A percentile compares a stretch with the other conserved stretches of the same genome.
These are phyloP conservation scores for Symbiodinium pilosum DNA, from an alignment of 73 alveolate species.

Conservation along the genomic window DNA sequence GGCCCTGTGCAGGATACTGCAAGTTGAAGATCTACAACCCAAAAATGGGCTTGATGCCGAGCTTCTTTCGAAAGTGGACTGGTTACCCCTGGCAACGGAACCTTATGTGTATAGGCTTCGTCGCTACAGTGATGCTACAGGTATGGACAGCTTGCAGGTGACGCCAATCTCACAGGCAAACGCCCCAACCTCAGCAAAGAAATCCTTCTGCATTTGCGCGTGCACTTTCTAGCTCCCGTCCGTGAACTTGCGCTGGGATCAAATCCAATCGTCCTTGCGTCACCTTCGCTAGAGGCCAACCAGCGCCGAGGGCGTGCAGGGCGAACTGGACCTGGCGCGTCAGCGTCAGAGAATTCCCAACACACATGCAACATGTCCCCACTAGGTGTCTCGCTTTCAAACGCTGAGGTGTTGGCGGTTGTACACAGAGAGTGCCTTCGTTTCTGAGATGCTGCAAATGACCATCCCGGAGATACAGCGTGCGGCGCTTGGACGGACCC, in stretches of 20 bases:
- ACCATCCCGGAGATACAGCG: slow-evolving; percentile 99
- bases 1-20: slow-evolving; percentile 97
- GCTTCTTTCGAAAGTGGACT: not conserved
- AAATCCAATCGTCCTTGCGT: no score
- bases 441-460: slow-evolving; percentile 99
- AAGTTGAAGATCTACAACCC: slow-evolving; percentile 99
- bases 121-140: slow-evolving; percentile 94
- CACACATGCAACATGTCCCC: no score
- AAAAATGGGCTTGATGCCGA: slow-evolving; percentile 95
- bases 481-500: not conserved
- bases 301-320: slow-evolving; percentile 99
- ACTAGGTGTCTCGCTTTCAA: no score
- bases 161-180: slow-evolving; percentile 99
- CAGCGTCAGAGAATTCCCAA: not conserved
- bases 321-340: slow-evolving; percentile 99
- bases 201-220: no score
- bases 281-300: slow-evolving; percentile 81
- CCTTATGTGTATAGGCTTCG: not conserved
- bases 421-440: slow-evolving; percentile 98
- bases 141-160: slow-evolving; percentile 99
- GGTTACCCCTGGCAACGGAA: not conserved
- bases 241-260: slow-evolving; percentile 99
- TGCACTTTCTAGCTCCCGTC: no score
- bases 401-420: slow-evolving; percentile 97
- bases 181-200: slow-evolving; percentile 96